Evolutionary conservation across 129 eudicot species (phyloP).

Genomic region (Scalesia atractyloides): DNA sequence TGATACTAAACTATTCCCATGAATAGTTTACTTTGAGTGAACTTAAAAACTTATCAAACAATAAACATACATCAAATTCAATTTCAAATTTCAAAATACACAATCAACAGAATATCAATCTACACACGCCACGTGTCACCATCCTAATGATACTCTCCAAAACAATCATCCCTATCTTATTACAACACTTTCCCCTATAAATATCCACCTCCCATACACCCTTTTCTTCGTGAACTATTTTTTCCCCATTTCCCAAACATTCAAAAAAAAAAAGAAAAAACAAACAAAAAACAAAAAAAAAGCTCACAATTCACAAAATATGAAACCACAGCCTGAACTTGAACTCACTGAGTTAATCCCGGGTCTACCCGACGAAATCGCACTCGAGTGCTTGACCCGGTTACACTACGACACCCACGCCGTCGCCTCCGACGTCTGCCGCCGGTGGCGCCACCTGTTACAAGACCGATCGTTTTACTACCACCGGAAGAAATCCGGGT

Average conservation of each 20-base stretch:
- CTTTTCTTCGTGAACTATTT: constrained; percentile 27
- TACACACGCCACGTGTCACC: constrained; percentile 20
- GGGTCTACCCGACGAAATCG: constrained; percentile 72
- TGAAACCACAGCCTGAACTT: constrained; percentile 8
- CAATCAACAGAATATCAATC: background rate
- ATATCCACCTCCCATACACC: constrained; percentile 19
- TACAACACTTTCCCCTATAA: constrained; percentile 24
- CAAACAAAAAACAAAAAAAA: background rate
- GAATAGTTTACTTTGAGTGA: background rate
- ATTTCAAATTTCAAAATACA: too few species aligned
- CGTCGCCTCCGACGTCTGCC: constrained; percentile 55
- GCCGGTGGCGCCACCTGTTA: constrained; percentile 59
- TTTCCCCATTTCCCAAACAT: constrained; percentile 6
- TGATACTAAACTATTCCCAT: background rate
- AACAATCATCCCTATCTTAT: constrained; percentile 34
- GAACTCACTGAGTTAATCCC: constrained; percentile 55
- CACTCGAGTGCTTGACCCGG: constrained; percentile 79
- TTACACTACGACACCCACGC: constrained; percentile 58
- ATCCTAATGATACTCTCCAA: constrained; percentile 23
- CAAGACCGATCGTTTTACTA: constrained; percentile 57
- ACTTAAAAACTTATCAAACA: background rate
- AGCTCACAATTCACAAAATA: background rate
- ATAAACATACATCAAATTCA: too few species aligned
- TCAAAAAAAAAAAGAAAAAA: too few species aligned
- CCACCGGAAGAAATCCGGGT: constrained; percentile 52